Conservation (phyloP, 1,284 basidiomycete species). For the Meira miltonrushii region DNA sequence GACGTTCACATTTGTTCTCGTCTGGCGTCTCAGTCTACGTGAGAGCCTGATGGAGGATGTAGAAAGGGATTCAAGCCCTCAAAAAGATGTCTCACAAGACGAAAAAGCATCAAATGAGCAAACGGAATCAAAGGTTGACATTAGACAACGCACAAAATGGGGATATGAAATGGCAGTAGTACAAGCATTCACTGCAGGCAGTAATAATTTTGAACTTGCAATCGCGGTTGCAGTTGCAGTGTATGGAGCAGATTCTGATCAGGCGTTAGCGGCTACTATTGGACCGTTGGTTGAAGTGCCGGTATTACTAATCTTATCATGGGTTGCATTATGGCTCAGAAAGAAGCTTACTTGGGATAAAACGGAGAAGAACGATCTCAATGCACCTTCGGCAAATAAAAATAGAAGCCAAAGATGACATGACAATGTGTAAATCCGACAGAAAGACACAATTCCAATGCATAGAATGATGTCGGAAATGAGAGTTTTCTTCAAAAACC, state of each 20-base stretch:
- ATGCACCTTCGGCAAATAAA: no score
- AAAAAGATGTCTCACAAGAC: neutral
- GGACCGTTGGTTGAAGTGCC: constrained; percentile 57
- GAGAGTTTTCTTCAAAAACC: no score
- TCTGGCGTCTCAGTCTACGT: constrained; percentile 50
- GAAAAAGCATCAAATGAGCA: neutral
- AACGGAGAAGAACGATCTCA: neutral
- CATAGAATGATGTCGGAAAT: no score
- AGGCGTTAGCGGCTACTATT: constrained; percentile 34
- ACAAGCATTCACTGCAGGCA: constrained; percentile 57
- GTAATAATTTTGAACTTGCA: constrained; percentile 61
- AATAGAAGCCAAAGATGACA: no score
- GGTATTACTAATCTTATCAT: constrained; percentile 68
- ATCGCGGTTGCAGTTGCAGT: constrained; percentile 76
- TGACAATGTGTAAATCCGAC: no score
- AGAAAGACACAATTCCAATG: no score
- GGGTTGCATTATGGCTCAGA: constrained; percentile 63
- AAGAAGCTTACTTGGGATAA: constrained; percentile 51
- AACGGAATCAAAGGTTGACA: neutral
- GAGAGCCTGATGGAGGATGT: constrained; percentile 21
- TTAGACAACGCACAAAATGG: constrained; percentile 20
- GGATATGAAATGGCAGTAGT: constrained; percentile 51
- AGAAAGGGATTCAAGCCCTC: no score
- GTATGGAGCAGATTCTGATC: constrained; percentile 54
- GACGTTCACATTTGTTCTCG: constrained; percentile 61